Conservation (phyloP, 108 stramenopile species). For the Aureococcus anophagefferens region DNA sequence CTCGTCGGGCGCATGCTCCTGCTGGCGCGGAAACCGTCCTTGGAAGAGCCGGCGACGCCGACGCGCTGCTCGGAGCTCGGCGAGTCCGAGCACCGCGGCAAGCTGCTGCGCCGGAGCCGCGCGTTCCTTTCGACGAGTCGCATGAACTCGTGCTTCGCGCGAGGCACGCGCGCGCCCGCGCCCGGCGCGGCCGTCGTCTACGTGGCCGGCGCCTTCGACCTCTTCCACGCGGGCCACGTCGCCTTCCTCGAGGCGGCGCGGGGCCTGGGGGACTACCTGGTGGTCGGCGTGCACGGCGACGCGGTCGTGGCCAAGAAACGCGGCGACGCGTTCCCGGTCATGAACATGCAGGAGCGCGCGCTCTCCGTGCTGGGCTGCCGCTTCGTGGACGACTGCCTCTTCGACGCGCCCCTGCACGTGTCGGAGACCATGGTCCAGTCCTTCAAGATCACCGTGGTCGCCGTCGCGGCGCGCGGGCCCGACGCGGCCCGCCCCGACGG, state of each 20-base stretch:
- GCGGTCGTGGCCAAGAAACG: constrained; percentile 70
- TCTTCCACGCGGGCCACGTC: constrained; percentile 97
- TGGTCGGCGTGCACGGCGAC: constrained; percentile 97
- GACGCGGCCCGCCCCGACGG: too few species aligned
- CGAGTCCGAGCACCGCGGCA: neutral
- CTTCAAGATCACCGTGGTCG: constrained; percentile 16
- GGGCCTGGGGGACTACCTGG: constrained; percentile 81
- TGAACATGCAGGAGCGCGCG: constrained; percentile 91
- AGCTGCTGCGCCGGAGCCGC: neutral
- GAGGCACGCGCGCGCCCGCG: constrained; percentile 63
- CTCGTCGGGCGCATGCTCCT: constrained; percentile 96
- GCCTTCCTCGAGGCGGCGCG: constrained; percentile 67
- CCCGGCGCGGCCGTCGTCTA: constrained; percentile 78
- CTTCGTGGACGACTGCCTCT: constrained; percentile 89
- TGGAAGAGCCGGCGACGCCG: too few species aligned
- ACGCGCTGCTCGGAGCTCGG: neutral
- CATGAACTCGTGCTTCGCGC: constrained; percentile 75
- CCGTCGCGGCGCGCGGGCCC: constrained; percentile 8
- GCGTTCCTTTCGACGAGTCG: constrained; percentile 78
- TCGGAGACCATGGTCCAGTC: constrained; percentile 79
- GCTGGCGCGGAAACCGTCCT: constrained; percentile 76
- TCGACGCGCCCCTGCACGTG: constrained; percentile 82
- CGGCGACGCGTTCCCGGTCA: constrained; percentile 64
- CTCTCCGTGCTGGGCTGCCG: constrained; percentile 69
- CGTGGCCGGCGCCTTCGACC: constrained; percentile 94